Evolutionary conservation across 345 rosid species (phyloP).

Genomic region (Arabidopsis suecica): DNA sequence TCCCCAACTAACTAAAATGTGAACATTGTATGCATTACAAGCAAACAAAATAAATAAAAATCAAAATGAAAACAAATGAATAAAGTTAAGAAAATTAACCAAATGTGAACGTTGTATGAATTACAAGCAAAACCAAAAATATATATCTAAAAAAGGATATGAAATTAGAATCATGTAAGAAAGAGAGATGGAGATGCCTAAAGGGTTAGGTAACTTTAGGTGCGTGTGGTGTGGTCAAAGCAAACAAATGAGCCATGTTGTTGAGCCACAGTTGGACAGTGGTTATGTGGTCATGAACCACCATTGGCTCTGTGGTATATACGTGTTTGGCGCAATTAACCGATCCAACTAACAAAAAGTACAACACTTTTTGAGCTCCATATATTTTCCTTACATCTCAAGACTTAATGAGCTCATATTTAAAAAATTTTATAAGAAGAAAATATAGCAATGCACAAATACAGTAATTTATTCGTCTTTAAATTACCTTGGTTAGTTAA

Average conservation of each 20-base stretch:
- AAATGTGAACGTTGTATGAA: slow-evolving; percentile 15
- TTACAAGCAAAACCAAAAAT: slow-evolving; percentile 1
- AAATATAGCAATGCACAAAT: background rate
- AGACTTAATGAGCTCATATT: background rate
- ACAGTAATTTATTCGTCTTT: background rate
- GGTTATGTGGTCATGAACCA: slow-evolving; percentile 26
- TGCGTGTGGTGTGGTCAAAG: slow-evolving; percentile 18
- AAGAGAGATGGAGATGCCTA: slow-evolving; percentile 9
- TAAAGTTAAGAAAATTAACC: background rate
- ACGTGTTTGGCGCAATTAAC: slow-evolving; percentile 25
- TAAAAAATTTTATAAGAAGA: background rate
- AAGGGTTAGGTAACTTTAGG: slow-evolving; percentile 38
- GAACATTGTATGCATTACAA: slow-evolving; percentile 18
- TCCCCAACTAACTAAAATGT: background rate
- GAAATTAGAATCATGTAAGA: background rate
- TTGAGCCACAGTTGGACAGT: slow-evolving; percentile 32
- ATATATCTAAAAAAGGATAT: background rate
- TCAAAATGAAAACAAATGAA: background rate
- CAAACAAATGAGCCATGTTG: slow-evolving; percentile 9
- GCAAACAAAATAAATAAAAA: background rate
- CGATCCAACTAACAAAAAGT: slow-evolving; percentile 29
- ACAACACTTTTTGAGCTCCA: slow-evolving; percentile 4
- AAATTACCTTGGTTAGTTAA: background rate
- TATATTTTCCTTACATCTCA: slow-evolving; percentile 23
- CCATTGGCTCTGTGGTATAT: slow-evolving; percentile 21